Evolutionary conservation across 139 green algal genomes (phyloP).

Genomic region (Yamagishiella unicocca): DNA sequence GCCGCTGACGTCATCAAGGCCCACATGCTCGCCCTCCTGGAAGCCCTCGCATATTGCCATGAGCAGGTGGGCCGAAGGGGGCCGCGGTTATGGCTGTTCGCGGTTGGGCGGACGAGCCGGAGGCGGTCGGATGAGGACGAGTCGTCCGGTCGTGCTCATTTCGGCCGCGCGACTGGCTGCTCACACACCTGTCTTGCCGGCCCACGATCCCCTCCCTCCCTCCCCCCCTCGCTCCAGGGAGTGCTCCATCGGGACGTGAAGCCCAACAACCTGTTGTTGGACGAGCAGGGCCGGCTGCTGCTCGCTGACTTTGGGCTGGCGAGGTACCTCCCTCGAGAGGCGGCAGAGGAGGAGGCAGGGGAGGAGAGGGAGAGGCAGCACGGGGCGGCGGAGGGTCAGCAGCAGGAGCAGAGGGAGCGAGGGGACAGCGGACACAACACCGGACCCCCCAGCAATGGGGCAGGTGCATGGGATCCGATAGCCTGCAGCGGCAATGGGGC

Average conservation of each 20-base stretch:
- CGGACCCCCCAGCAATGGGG: too few relatives aligned
- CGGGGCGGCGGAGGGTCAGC: neutral
- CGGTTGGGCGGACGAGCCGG: too few relatives aligned
- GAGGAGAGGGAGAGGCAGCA: neutral
- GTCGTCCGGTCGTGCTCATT: too few relatives aligned
- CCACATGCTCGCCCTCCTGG: conserved; percentile 71
- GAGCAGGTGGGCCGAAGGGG: conserved; percentile 37
- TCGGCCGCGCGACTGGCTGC: too few relatives aligned
- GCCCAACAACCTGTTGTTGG: conserved; percentile 90
- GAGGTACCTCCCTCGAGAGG: conserved; percentile 66
- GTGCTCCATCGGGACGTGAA: conserved; percentile 90
- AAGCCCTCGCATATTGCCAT: conserved; percentile 77
- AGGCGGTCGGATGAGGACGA: too few relatives aligned
- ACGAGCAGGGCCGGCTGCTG: conserved; percentile 69
- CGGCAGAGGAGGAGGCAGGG: conserved; percentile 26
- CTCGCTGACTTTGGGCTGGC: conserved; percentile 90
- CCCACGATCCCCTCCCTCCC: too few relatives aligned
- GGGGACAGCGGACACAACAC: too few relatives aligned
- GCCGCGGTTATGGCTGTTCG: too few relatives aligned
- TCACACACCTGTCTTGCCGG: too few relatives aligned
- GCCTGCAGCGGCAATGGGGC: neutral
- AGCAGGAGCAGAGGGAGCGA: neutral
- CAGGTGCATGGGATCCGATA: too few relatives aligned
- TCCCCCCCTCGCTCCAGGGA: neutral
- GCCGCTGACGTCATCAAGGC: conserved; percentile 7